phyloP scores from a whole-genome alignment of 768 basidiomycete species.

The Mycena epipterygia region DNA sequence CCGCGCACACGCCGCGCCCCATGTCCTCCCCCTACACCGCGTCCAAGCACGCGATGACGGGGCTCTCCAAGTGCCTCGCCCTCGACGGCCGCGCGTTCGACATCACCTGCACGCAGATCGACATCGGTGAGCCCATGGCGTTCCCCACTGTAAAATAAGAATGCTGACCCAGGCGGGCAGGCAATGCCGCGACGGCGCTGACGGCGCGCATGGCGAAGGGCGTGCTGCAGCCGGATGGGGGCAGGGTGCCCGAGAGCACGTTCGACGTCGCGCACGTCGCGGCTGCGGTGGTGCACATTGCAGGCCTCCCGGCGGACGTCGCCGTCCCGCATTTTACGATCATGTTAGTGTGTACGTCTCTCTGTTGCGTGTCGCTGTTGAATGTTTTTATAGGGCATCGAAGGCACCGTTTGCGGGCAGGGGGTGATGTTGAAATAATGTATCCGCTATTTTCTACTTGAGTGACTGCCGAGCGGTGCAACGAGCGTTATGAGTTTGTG shows the following conservation, averaged over 20 bases:
- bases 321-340: conserved; percentile 81
- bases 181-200: conserved; percentile 80
- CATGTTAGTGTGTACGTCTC: conserved; percentile 64
- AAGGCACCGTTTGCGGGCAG: conserved; percentile 46
- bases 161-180: too few relatives aligned
- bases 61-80: conserved; percentile 81
- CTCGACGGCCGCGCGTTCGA: conserved; percentile 82
- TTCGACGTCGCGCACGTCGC: conserved; percentile 84
- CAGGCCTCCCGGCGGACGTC: conserved; percentile 75
- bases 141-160: not conserved
- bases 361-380: not conserved
- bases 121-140: conserved; percentile 68
- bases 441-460: too few relatives aligned
- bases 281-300: conserved; percentile 77
- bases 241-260: conserved; percentile 66
- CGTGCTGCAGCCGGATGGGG: conserved; percentile 79
- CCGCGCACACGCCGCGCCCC: conserved; percentile 80
- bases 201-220: conserved; percentile 61
- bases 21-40: conserved; percentile 75
- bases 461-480: too few relatives aligned
- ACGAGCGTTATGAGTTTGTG: too few relatives aligned
- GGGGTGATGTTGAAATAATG: conserved; percentile 34
- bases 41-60: conserved; percentile 85
- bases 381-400: conserved; percentile 39
- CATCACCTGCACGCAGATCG: conserved; percentile 86